Conservation (phyloP, 176 grass and related monocot species). For the Puccinellia tenuiflora region DNA sequence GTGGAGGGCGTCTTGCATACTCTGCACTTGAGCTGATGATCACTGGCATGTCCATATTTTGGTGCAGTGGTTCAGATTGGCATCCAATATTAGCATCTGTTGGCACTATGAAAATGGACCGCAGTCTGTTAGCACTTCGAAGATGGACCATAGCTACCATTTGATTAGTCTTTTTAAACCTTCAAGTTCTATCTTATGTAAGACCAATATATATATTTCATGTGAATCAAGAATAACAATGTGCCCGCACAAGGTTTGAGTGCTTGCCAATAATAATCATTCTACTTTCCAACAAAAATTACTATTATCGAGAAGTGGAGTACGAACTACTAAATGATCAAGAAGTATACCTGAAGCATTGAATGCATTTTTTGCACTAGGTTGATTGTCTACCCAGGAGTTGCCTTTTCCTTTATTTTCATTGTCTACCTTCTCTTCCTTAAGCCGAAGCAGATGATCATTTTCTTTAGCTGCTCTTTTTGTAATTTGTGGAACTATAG, state of each 20-base stretch:
- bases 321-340: neutral
- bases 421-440: neutral
- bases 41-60: neutral
- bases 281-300: neutral
- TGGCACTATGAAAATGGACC: neutral
- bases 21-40: constrained; percentile 16
- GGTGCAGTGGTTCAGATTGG: neutral
- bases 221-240: neutral
- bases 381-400: neutral
- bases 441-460: neutral
- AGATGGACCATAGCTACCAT: neutral
- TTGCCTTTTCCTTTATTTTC: neutral
- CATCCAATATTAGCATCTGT: constrained; percentile 9
- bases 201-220: neutral
- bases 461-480: neutral
- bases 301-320: neutral
- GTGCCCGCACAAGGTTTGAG: neutral
- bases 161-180: neutral
- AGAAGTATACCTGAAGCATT: constrained; percentile 25
- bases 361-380: neutral
- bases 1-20: constrained; percentile 21
- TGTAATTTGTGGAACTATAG: neutral
- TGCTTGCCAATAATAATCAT: neutral
- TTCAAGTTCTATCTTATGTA: neutral
- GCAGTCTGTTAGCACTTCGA: neutral